Evolutionary conservation across 495 filamentous ascomycete genomes (phyloP), one percentile per base, ranked within the genome.

Genomic region (Neohortaea acidophila): DNA sequence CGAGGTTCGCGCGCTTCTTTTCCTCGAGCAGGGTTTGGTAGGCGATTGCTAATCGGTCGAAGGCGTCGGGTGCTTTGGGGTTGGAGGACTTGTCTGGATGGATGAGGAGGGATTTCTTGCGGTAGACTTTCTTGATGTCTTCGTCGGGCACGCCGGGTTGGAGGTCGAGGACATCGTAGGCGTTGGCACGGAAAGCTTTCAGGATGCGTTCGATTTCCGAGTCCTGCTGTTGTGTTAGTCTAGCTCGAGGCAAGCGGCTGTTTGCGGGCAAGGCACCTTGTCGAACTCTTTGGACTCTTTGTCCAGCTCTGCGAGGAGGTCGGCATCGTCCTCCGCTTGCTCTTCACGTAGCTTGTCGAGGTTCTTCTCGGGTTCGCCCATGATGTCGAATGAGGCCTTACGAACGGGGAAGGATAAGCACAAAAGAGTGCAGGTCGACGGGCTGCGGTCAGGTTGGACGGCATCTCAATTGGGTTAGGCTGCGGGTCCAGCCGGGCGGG

Each of bases 81-180:
- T 99, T 96, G 48, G 73, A 75, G 36, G 91, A 94, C 61, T 96
- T 96, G 63, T 99, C 89, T 9, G 89, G 89, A 64, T 99, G 89
- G 65, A 99, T 96, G 4, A 99, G 73, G 22, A 99, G 77, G 12
- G 89, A 99, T 57, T 93, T 96, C 51, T 79, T 84, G 62, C 89
- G 84, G 66, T 94, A 99, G 56, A 70, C 66, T 43, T 75, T 61
- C 61, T 94, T 96, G 66, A 99, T 96, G 62, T 96, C 91, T 38
- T 83, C 84, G 50, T 94, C 89, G 18, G 89, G 74, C 23, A 93
- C 82, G 54, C 89, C 89, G 5, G 89, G 89, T 59, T 92, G 85
- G 40, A 99, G 77, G 59, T 91, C 89, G 19, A 99, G 80, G 41
- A 96, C 83, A 30, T 85, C 79, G 64, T 96, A 96, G 51, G 86